Conservation (phyloP, 345 rosid genomes). For the Citrus cavaleriei region DNA sequence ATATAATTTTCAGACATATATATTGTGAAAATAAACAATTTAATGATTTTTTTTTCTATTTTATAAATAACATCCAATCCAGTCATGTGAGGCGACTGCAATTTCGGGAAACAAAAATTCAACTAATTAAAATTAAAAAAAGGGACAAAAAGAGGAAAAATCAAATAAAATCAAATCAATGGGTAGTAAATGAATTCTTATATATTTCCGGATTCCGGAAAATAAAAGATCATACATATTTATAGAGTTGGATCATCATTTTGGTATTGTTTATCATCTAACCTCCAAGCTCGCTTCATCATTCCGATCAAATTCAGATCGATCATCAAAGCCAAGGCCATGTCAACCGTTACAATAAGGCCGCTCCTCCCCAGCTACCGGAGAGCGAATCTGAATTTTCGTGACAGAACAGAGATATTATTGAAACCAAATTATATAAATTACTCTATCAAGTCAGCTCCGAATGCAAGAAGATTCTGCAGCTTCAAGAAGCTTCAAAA, state of each 20-base stretch:
- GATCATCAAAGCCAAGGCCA: slow-evolving; percentile 3
- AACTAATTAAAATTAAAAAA: not conserved
- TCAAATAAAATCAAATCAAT: not conserved
- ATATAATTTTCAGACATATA: not conserved
- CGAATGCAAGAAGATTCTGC: slow-evolving; percentile 23
- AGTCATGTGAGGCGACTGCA: not conserved
- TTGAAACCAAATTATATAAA: slow-evolving; percentile 19
- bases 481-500: slow-evolving; percentile 19
- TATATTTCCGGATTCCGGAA: not conserved
- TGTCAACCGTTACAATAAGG: slow-evolving; percentile 47
- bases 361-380: slow-evolving; percentile 34
- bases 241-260: not conserved
- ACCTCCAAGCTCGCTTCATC: not conserved
- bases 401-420: not conserved
- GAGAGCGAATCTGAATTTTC: not conserved
- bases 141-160: not conserved
- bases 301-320: not conserved
- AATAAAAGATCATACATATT: no score
- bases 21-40: no score
- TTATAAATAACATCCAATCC: not conserved
- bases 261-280: not conserved
- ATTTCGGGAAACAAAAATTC: not conserved
- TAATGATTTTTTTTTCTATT: not conserved
- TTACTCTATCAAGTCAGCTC: slow-evolving; percentile 20
- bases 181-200: not conserved